Evolutionary conservation across 176 grass and related monocot genomes (phyloP), one percentile per base, ranked within the genome.

Genomic region (Triticum turgidum): DNA sequence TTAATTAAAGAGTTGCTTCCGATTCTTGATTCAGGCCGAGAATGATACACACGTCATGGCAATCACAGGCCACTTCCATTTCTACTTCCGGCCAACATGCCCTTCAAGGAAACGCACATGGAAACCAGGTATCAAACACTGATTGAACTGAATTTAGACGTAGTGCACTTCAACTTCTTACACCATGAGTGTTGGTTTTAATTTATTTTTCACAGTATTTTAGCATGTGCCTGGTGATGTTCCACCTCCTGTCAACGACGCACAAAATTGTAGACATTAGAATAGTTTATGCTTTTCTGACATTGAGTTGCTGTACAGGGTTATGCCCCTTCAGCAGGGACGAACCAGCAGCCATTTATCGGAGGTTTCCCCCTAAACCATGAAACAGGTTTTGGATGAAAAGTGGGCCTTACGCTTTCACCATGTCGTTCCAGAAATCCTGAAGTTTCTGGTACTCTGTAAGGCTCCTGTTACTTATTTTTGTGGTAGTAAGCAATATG

Each of bases 11-110:
- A 76, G 6, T 61, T 73, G 3, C 9, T 34, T 65, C 21, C 45
- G 9, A 18, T 87, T 73, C 59, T 33, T 86, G 15, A 45, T 35
- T 87, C 44, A 22, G 1, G 5, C 24, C 59, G 56, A 65, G 22
- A 51, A 67, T 73, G 12, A 86, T 67, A 67, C 41, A 64, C 81
- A 11, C 9, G 41, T 3, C 41, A 21, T 81, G 62, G 70, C 12
- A 89, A 82, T 83, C 86, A 65, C 86, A 94, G 92, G 92, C 79
- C 77, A 49, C 78, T 84, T 71, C 90, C 21, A 75, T 69, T 79
- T 88, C 88, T 38, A 83, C 79, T 61, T 86, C 86, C 49, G 84
- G 83, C 73, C 92, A 69, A n/a, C 88, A 92, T 62, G 75, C 78
- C 18, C 82, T 84, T 87, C 79, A 92, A 70, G 92, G 61, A 59